phyloP scores from a whole-genome alignment of 768 basidiomycete genomes.

The Rhizopogon roseolus region DNA sequence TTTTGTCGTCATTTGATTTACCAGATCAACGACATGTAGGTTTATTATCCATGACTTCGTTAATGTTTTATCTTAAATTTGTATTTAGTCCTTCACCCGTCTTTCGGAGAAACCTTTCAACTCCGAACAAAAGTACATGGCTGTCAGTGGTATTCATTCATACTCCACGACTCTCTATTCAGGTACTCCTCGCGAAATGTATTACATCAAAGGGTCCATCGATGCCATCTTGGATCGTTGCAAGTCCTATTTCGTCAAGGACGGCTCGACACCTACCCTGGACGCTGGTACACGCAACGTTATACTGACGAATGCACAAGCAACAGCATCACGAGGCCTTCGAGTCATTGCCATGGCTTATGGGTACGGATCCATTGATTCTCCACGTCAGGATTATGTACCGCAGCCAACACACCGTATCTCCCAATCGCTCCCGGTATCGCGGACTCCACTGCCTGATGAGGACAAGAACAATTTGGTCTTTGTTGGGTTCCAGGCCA shows the following conservation, averaged over 20 bases:
- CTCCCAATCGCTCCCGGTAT: constrained; percentile 18
- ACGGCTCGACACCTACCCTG: constrained; percentile 80
- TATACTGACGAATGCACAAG: constrained; percentile 67
- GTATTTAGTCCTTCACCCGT: constrained; percentile 57
- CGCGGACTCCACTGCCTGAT: constrained; percentile 27
- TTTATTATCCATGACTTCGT: background rate
- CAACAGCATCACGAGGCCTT: constrained; percentile 70
- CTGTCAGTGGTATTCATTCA: constrained; percentile 69
- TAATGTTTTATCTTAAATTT: background rate
- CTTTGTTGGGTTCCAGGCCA: constrained; percentile 91
- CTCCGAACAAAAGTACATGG: constrained; percentile 94
- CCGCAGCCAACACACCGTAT: constrained; percentile 4
- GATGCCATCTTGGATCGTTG: constrained; percentile 84
- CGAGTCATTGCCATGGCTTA: constrained; percentile 92
- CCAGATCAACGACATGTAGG: constrained; percentile 69
- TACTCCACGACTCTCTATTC: constrained; percentile 23
- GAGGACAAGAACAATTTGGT: constrained; percentile 54
- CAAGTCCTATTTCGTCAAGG: constrained; percentile 84
- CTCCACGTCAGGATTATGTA: constrained; percentile 17
- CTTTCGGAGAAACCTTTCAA: constrained; percentile 84
- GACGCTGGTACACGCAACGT: constrained; percentile 64
- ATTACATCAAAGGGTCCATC: constrained; percentile 90
- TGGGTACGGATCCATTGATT: constrained; percentile 60
- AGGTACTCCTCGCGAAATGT: constrained; percentile 57
- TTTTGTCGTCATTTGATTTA: constrained; percentile 61